These are phyloP conservation scores for Gentiana straminea DNA, from an alignment of 257 asterid species.

Conservation along the genomic window DNA sequence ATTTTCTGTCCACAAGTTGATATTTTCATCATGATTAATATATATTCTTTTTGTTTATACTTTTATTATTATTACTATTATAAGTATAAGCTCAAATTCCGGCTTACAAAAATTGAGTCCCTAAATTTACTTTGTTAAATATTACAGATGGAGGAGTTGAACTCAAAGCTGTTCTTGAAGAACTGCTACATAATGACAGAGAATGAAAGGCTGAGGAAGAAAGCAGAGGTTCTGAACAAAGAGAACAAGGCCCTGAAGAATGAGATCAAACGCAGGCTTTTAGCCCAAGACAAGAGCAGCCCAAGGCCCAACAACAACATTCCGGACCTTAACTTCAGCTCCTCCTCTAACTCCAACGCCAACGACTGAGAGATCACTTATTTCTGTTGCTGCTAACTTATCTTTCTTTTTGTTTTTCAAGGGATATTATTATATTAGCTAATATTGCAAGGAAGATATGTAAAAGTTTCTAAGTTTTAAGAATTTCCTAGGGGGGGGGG, in stretches of 20 bases:
- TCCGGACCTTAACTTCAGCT: conserved; percentile 28
- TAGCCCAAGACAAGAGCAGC: conserved; percentile 20
- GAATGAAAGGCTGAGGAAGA: conserved; percentile 68
- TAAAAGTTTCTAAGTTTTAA: too few species aligned
- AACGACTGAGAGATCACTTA: conserved; percentile 21
- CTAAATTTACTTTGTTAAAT: not conserved
- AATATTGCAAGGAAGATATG: too few species aligned
- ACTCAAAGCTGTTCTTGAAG: conserved; percentile 62
- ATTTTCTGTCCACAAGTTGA: conserved; percentile 4
- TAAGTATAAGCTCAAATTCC: not conserved
- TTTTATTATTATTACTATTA: conserved; percentile 3
- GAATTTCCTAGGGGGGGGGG: too few species aligned
- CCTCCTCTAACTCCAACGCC: conserved; percentile 25
- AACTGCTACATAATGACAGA: conserved; percentile 69
- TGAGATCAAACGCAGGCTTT: conserved; percentile 48
- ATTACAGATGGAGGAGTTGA: conserved; percentile 47
- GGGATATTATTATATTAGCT: too few species aligned
- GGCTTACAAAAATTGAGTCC: not conserved
- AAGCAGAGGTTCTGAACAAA: conserved; percentile 67
- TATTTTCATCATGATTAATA: not conserved
- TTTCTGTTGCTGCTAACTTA: too few species aligned
- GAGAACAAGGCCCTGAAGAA: conserved; percentile 62
- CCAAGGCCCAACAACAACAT: conserved; percentile 15
- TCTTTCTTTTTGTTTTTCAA: too few species aligned
- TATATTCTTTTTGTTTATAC: conserved; percentile 1